A percentile compares a stretch with the other conserved stretches of the same genome.
These are phyloP conservation scores for Vanilla planifolia DNA, from an alignment of 106 monocot species.

Conservation along the genomic window DNA sequence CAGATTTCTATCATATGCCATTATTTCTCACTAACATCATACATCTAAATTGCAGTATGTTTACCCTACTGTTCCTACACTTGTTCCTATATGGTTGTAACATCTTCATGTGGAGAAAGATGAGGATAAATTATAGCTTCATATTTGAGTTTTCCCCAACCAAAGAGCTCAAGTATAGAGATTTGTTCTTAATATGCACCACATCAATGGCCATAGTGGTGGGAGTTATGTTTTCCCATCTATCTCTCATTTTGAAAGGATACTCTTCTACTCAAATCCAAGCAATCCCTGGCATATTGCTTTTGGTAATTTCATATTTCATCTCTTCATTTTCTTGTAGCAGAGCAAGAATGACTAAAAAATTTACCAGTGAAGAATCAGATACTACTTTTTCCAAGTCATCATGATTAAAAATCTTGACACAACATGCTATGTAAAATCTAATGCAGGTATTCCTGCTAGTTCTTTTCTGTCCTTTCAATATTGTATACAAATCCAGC, in stretches of 20 bases:
- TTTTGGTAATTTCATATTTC: conserved; percentile 36
- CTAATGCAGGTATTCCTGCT: conserved; percentile 49
- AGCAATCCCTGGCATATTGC: conserved; percentile 63
- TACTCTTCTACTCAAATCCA: conserved; percentile 47
- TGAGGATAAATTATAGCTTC: conserved; percentile 85
- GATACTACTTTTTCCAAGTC: background rate
- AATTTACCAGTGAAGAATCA: background rate
- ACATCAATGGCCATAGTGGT: conserved; percentile 70
- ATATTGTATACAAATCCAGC: conserved; percentile 48
- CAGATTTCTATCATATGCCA: background rate
- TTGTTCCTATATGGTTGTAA: conserved; percentile 93
- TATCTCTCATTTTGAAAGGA: conserved; percentile 44
- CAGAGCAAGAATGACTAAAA: background rate
- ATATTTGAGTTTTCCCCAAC: conserved; percentile 90
- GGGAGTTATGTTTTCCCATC: conserved; percentile 62
- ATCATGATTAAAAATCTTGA: background rate
- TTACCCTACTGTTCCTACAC: conserved; percentile 80
- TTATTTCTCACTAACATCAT: background rate
- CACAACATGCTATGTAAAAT: conserved; percentile 10
- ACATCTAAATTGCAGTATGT: conserved; percentile 54
- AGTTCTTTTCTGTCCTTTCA: conserved; percentile 72
- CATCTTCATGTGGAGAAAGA: conserved; percentile 85
- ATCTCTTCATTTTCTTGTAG: background rate
- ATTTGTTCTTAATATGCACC: conserved; percentile 72
- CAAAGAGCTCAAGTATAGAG: conserved; percentile 68